Conservation (phyloP, 1,139 yeast species). For the Magnusiomyces paraingens region DNA sequence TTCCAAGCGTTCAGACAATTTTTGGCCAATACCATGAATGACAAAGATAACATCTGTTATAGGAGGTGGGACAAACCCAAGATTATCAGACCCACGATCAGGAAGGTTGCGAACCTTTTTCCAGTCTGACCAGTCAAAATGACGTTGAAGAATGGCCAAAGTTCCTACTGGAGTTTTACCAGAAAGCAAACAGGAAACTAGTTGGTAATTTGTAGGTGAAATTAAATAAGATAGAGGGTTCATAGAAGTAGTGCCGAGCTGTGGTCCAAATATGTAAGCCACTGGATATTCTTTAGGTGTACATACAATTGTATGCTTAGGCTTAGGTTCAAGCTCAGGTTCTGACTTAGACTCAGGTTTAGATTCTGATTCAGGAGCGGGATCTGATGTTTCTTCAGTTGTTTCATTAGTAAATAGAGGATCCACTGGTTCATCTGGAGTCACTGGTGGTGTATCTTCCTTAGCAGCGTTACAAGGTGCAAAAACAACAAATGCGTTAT, state of each 20-base stretch:
- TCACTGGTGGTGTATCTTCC: slow-evolving; percentile 4
- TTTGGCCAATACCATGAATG: slow-evolving; percentile 92
- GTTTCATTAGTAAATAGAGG: neutral
- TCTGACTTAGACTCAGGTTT: neutral
- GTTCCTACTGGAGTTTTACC: slow-evolving; percentile 29
- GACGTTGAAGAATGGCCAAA: slow-evolving; percentile 23
- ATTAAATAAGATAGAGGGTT: slow-evolving; percentile 22
- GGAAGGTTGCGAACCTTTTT: slow-evolving; percentile 26
- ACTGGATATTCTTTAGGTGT: slow-evolving; percentile 18
- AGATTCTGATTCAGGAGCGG: neutral
- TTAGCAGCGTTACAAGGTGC: slow-evolving; percentile 22
- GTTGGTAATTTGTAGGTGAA: slow-evolving; percentile 20
- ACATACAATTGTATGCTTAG: neutral
- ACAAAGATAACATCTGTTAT: slow-evolving; percentile 63
- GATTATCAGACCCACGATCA: slow-evolving; percentile 29
- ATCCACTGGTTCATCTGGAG: neutral
- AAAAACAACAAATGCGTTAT: slow-evolving; percentile 27
- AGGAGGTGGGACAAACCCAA: slow-evolving; percentile 25
- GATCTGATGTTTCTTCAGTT: neutral
- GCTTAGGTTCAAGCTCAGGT: neutral
- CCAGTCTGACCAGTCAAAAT: slow-evolving; percentile 30
- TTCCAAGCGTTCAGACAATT: slow-evolving; percentile 70
- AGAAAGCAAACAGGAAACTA: slow-evolving; percentile 24
- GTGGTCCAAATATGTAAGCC: slow-evolving; percentile 23
- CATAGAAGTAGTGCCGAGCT: slow-evolving; percentile 16